Evolutionary conservation across 495 filamentous ascomycete genomes (phyloP), one percentile per base, ranked within the genome.

Genomic region (Annulohypoxylon maeteangense): DNA sequence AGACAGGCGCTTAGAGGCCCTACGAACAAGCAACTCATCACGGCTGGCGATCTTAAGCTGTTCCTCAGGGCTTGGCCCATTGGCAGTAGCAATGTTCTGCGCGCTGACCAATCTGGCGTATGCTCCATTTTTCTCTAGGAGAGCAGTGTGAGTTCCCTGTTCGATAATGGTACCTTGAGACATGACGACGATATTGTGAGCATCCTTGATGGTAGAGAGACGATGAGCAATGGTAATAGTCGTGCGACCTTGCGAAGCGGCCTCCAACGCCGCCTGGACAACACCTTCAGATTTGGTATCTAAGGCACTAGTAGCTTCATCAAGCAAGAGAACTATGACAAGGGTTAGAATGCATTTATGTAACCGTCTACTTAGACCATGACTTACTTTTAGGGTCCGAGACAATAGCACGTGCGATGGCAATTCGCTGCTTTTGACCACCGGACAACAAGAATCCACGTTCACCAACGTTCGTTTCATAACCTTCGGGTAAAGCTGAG

Each of bases 151-250:
- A 5, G 87, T 91, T 59, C 93, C 93, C 79, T 94, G 93, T 75
- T 99, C 95, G n/a, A 95, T 85, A 64, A 98, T 96, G 18, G 84
- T 78, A 54, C 95, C 95, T 61, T 91, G 80, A 11, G 89, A 85
- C 89, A 99, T 93, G 71, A 97, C 93, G 16, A 98, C 93, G 65
- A 99, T 99, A 75, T 97, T 99, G 76, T 97, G 90, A 0, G 94
- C 95, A 63, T 91, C 87, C 79, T 91, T 95, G 82, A 99, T 97
- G 31, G 95, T 99, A 0, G 93, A 96, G 31, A 99, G 84, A 56
- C 95, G 89, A 78, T 99, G 95, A 25, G 95, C 96, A 75, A 99
- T 98, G 8, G 95, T 91, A 75, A 98, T 97, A 10, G 95, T 98
- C 0, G 95, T 99, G 25, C 95, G 88, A n/a, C 95, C 95, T 69